Base-by-base conservation (phyloP, 2,329 filamentous ascomycete species). In the Emericellopsis atlantica region DNA sequence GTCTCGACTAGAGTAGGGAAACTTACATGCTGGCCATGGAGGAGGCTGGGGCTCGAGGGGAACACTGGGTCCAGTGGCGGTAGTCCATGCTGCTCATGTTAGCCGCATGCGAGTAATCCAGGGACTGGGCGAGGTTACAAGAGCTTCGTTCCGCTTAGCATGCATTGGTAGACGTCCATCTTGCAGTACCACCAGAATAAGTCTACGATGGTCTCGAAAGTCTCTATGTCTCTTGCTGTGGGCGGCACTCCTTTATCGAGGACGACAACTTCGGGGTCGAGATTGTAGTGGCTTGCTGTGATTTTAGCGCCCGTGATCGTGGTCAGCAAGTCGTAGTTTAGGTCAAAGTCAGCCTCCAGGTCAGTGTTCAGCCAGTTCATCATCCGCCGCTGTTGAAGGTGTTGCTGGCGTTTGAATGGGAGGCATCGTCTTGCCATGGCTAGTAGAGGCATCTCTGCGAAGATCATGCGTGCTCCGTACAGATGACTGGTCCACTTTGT, bases 111-210 rank as follows among this genome's bases (percentile, higher is more conserved):
- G 15, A 22, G 23, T 3, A 16, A 38, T 18, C 2, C 23, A 14
- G 16, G 10, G 14, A 42, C 3, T 21, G 21, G 31, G 9, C 15
- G 8, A 21, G 72, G 87, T 72, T 67, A 95, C 87, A 95, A 81
- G 37, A 93, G 67, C 46, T 74, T 74, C 34, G 90, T 89, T 8
- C 87, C 90, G 49, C 89, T 92, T 21, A 96, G 66, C 45, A 95
- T 76, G 55, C 85, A 88, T 57, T 95, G 90, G 50, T 90, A 93
- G 8, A 84, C 78, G 57, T 96, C 92, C 67, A 95, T 92, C 59
- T 95, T 94, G 51, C 76, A 81, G 56, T 89, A 95, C 84, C 88
- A 95, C 89, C 90, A 98, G 55, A 84, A 93, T 5, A 96, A 63
- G 60, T 96, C 92, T 47, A 84, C 78, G 32, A 92, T 69, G 14